Evolutionary conservation across 108 stramenopile genomes (phyloP), one percentile per base, ranked within the genome.

Genomic region (Pseudonitzschia pungens): DNA sequence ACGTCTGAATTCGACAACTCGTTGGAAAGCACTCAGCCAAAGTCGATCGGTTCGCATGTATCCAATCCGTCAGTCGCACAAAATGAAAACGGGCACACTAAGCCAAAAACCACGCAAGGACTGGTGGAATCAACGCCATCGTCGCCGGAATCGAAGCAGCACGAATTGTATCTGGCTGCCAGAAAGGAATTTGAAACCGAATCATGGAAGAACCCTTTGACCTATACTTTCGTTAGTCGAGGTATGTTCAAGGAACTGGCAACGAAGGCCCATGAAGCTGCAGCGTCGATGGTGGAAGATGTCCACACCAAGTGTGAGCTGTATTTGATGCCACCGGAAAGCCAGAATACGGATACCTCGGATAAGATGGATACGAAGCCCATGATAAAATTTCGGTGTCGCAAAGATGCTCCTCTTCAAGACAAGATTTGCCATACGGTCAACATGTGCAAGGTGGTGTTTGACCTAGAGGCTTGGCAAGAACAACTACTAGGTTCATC

Each of bases 341-440:
- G n/a, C 1, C 55, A 12, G 26, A 56, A 56, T 56, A 20, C 12
- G 55, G 7, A 56, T 56, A 31, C 10, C 9, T 10, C 14, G 0
- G 33, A 1, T 10, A 33, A 29, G 0, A 26, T 29, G 28, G 26
- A 33, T 12, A 11, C 9, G 32, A 40, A 16, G 31, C 60, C 60
- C 14, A 14, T 18, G 31, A 18, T 62, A 29, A 14, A 62, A 62
- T 62, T 33, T 18, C 12, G 20, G n/a, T 62, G 60, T 20, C 60
- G 14, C 36, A 62, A 40, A 32, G 9, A 31, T 15, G 31, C n/a
- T 15, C 15, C 15, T 14, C 36, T 62, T n/a, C 60, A 62, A 40
- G 60, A 62, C 1, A 18, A 62, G 1, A n/a, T 62, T 9, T 62
- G 60, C 36, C 33, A 40, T n/a, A 62, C 60, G n/a, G 60, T 18